Conservation (phyloP, 208 protist species). For the Trypanosoma conorhini region DNA sequence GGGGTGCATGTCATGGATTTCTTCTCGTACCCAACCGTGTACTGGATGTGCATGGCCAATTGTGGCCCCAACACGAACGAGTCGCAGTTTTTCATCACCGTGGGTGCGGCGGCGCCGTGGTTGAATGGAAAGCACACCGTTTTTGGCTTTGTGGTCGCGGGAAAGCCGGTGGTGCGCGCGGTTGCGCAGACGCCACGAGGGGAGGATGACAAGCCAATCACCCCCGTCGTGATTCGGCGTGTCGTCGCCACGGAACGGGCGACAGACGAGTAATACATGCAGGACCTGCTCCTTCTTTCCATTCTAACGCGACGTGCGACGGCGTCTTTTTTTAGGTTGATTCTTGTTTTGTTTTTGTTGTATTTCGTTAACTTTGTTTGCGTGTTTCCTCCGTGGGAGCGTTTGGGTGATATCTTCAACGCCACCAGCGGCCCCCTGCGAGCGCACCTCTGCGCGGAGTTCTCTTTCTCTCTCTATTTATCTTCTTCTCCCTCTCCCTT, state of each 20-base stretch:
- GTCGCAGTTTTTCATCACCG: slow-evolving; percentile 92
- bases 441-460: neutral
- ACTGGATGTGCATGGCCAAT: slow-evolving; percentile 90
- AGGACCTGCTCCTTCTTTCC: neutral
- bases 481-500: neutral
- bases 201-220: slow-evolving; percentile 51
- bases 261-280: neutral
- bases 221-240: slow-evolving; percentile 58
- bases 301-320: neutral
- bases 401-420: neutral
- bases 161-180: slow-evolving; percentile 52
- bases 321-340: neutral
- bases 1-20: slow-evolving; percentile 56
- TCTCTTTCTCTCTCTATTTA: neutral
- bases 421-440: too few species aligned
- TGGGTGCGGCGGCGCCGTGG: slow-evolving; percentile 53
- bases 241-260: slow-evolving; percentile 35
- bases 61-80: slow-evolving; percentile 83
- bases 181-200: slow-evolving; percentile 45
- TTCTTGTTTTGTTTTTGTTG: neutral
- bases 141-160: slow-evolving; percentile 90
- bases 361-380: neutral
- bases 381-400: neutral
- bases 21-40: slow-evolving; percentile 51
- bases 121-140: slow-evolving; percentile 95